Evolutionary conservation across 345 rosid genomes (phyloP).

Genomic region (Pugionium dolabratum): DNA sequence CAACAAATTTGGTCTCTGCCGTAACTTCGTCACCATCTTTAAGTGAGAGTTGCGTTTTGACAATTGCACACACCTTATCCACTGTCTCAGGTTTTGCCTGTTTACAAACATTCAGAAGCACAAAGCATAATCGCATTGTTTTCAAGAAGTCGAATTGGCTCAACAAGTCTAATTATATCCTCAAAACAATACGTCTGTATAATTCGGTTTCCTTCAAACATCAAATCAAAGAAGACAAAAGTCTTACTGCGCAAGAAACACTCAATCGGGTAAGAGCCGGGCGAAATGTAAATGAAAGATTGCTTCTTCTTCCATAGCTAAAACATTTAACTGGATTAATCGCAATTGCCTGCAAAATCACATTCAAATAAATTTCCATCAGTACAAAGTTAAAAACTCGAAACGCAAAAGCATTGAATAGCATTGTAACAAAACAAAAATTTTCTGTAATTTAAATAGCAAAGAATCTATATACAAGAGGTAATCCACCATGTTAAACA

Average conservation of each 20-base stretch:
- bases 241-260: constrained; percentile 58
- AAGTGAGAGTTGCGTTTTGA: constrained; percentile 59
- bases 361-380: too few species aligned
- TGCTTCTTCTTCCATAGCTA: constrained; percentile 44
- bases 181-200: neutral
- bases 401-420: too few species aligned
- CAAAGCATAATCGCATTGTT: neutral
- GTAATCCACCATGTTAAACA: too few species aligned
- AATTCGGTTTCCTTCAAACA: neutral
- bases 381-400: too few species aligned
- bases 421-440: too few species aligned
- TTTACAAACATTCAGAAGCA: neutral
- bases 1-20: constrained; percentile 48
- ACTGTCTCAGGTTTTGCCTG: constrained; percentile 70
- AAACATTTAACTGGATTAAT: constrained; percentile 32
- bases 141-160: neutral
- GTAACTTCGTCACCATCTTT: constrained; percentile 29
- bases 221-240: neutral
- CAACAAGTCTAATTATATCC: neutral
- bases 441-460: too few species aligned
- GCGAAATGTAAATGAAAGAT: constrained; percentile 43
- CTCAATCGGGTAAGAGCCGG: constrained; percentile 40
- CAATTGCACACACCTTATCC: constrained; percentile 55
- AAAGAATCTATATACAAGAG: too few species aligned
- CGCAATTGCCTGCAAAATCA: constrained; percentile 32